Conservation (phyloP, 2,329 filamentous ascomycete species). For the Pyrenochaeta sp. region DNA sequence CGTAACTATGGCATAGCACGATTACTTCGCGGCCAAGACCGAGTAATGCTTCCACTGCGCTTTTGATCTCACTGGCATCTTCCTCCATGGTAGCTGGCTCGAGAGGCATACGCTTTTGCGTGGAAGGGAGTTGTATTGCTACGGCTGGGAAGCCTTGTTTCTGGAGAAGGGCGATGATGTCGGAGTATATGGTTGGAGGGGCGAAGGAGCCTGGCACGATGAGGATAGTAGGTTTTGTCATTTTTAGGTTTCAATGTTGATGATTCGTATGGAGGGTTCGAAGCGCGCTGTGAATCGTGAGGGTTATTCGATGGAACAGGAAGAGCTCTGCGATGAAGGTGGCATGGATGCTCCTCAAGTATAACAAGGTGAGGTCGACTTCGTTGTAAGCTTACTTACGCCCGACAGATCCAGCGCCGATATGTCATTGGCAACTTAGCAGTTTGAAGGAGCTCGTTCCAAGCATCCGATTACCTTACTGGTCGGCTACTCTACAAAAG, state of each 20-base stretch:
- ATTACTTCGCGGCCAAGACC: constrained; percentile 45
- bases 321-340: no score
- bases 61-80: constrained; percentile 40
- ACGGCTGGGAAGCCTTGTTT: constrained; percentile 17
- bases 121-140: constrained; percentile 21
- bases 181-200: constrained; percentile 13
- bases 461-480: no score
- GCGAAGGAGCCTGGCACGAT: constrained; percentile 34
- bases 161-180: constrained; percentile 14
- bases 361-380: no score
- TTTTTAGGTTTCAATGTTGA: background rate
- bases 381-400: no score
- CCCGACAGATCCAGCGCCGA: no score
- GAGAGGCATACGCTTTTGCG: constrained; percentile 18
- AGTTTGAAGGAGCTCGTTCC: no score
- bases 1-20: constrained; percentile 24
- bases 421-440: no score
- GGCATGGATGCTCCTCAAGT: no score
- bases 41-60: constrained; percentile 23
- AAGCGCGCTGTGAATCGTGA: no score
- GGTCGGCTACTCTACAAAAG: no score
- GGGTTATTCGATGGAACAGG: no score
- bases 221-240: constrained; percentile 25
- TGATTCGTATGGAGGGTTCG: no score
- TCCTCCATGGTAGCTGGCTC: constrained; percentile 28